Evolutionary conservation across 2,329 filamentous ascomycete genomes (phyloP).

Genomic region (Keithomyces neogunnii): DNA sequence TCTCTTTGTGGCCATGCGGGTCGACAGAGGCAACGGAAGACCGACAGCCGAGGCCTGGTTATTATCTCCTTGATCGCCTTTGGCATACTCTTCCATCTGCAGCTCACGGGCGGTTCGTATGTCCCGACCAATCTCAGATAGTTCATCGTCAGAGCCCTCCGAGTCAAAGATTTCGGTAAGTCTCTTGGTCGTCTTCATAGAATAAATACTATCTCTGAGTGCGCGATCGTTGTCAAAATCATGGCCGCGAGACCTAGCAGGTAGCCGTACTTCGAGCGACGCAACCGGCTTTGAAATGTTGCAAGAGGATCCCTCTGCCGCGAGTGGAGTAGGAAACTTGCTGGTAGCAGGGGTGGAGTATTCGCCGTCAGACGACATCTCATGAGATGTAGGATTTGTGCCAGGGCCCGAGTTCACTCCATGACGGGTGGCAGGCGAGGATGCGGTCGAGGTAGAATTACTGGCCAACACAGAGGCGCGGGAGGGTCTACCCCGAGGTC

Average conservation of each 20-base stretch:
- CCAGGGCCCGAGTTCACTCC: slow-evolving; percentile 2
- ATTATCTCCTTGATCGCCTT: slow-evolving; percentile 3
- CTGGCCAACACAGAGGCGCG: slow-evolving; percentile 11
- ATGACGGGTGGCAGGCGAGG: slow-evolving; percentile 1
- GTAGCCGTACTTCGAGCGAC: slow-evolving; percentile 22
- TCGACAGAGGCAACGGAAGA: slow-evolving; percentile 5
- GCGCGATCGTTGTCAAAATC: slow-evolving; percentile 19
- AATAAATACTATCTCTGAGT: slow-evolving; percentile 35
- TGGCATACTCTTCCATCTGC: slow-evolving; percentile 24
- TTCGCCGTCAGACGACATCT: slow-evolving; percentile 21
- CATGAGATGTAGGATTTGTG: slow-evolving; percentile 18
- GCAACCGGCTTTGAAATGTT: neutral
- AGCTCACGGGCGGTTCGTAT: slow-evolving; percentile 24
- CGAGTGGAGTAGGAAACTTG: slow-evolving; percentile 25
- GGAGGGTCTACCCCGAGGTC: slow-evolving; percentile 17
- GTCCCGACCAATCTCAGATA: slow-evolving; percentile 16
- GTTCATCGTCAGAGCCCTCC: slow-evolving; percentile 25
- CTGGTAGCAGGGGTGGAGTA: slow-evolving; percentile 29
- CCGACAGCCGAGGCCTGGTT: neutral
- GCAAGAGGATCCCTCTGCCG: slow-evolving; percentile 10
- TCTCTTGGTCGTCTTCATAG: slow-evolving; percentile 36
- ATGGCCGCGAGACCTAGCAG: slow-evolving; percentile 10
- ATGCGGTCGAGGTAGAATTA: slow-evolving; percentile 5
- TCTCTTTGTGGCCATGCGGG: slow-evolving; percentile 15
- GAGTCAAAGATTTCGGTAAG: slow-evolving; percentile 31